Percentiles rank a stretch among this genome's conserved stretches.
phyloP scores from a whole-genome alignment of 2,329 filamentous ascomycete genomes.

The Pyricularia sp. region DNA sequence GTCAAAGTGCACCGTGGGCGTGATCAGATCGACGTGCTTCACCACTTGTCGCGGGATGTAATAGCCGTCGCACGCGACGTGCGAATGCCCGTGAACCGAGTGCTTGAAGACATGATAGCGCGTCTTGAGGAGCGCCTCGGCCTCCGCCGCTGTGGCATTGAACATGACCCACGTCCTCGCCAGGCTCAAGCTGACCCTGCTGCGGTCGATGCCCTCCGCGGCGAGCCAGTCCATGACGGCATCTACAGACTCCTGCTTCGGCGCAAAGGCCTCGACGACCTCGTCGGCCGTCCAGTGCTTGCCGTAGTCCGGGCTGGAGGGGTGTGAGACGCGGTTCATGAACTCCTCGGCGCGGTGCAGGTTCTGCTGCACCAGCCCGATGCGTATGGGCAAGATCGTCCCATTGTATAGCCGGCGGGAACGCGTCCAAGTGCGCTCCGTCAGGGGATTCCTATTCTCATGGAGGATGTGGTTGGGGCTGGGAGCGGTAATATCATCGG shows the following conservation, averaged over 20 bases:
- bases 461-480: slow-evolving; percentile 19
- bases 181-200: slow-evolving; percentile 37
- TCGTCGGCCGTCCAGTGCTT: slow-evolving; percentile 35
- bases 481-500: not conserved
- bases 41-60: slow-evolving; percentile 25
- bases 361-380: slow-evolving; percentile 35
- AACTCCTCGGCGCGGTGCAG: slow-evolving; percentile 34
- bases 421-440: slow-evolving; percentile 16
- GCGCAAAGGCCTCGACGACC: slow-evolving; percentile 32
- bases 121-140: slow-evolving; percentile 41
- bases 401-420: slow-evolving; percentile 12
- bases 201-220: slow-evolving; percentile 35
- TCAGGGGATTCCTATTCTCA: slow-evolving; percentile 17
- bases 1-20: slow-evolving; percentile 29
- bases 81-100: slow-evolving; percentile 19
- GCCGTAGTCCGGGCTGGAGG: slow-evolving; percentile 33
- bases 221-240: slow-evolving; percentile 45
- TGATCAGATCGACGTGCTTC: slow-evolving; percentile 30
- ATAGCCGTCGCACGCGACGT: slow-evolving; percentile 32
- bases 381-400: slow-evolving; percentile 25
- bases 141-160: slow-evolving; percentile 38
- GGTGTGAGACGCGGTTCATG: slow-evolving; percentile 32
- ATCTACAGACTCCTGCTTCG: slow-evolving; percentile 32
- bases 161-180: slow-evolving; percentile 45
- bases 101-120: slow-evolving; percentile 43